Evolutionary conservation across 2,329 filamentous ascomycete genomes (phyloP), one percentile per base, ranked within the genome.

Genomic region (Simplicillium aogashimaense): DNA sequence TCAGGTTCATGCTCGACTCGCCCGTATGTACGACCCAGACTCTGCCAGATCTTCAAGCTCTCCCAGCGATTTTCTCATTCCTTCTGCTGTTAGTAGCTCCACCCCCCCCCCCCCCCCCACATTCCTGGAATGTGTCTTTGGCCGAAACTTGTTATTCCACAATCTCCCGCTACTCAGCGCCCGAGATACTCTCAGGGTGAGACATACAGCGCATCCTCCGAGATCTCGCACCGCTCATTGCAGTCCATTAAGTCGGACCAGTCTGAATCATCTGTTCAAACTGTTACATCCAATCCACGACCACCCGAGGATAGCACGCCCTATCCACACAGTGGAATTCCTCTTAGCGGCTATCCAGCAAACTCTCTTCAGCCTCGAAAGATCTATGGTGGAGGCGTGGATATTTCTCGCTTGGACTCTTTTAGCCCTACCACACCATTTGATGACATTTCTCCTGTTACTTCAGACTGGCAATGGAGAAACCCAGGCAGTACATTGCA

Each of bases 51-150:
- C 20, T 25, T 9, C 20, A 25, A 9, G 20, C 5, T 25, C 20
- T 25, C 20, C 9, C 20, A 25, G 20, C 9, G 9, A 25, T 25
- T 25, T 62, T 3, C 51, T 52, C 0, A 61, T 58, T 0, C 60
- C 61, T 0, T 59, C 59, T 0, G 57, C 53, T 2, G 57, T 59
- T 0, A 61, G 56, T 13, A 3, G 61, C 57, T 0, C 57, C 60
- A n/a, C n/a, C n/a, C n/a, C n/a, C n/a, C n/a, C n/a, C n/a, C n/a
- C n/a, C n/a, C n/a, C n/a, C n/a, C n/a, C n/a, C n/a, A n/a, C n/a
- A n/a, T n/a, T n/a, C n/a, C n/a, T n/a, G n/a, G n/a, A 0, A 34
- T 49, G 16, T 42, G 53, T 0, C 5, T 54, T 12, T 50, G 60
- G 2, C 60, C 61, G 0, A 50, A 49, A 10, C 39, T 61, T 2